A percentile compares a stretch with the other conserved stretches of the same genome.
phyloP scores from a whole-genome alignment of 164 flowering plant species.

The Paratinospora sagittata region DNA sequence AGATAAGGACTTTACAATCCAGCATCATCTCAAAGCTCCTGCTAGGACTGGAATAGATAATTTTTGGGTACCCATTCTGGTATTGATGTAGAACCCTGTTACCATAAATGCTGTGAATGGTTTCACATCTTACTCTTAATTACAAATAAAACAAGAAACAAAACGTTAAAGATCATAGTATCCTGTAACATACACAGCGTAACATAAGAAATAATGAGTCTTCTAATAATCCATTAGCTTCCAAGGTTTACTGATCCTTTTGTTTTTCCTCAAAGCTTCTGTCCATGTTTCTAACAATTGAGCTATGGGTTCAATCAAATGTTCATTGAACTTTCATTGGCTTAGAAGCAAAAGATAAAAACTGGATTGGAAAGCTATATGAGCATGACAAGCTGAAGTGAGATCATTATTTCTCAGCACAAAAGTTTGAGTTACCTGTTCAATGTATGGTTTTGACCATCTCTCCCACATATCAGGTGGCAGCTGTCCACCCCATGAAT shows the following conservation, averaged over 20 bases:
- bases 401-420: not conserved
- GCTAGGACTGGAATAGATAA: not conserved
- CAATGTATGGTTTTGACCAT: constrained; percentile 94
- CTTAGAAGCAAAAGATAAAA: not conserved
- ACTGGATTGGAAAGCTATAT: too few species aligned
- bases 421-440: constrained; percentile 43
- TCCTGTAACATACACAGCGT: too few species aligned
- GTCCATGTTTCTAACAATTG: not conserved
- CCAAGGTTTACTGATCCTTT: too few species aligned
- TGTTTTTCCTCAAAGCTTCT: not conserved
- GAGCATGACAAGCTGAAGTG: too few species aligned
- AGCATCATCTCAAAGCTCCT: not conserved
- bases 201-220: too few species aligned
- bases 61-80: not conserved
- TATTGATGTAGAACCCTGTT: not conserved
- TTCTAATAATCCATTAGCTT: too few species aligned
- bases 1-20: not conserved
- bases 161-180: too few species aligned
- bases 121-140: not conserved
- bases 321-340: not conserved
- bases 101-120: not conserved
- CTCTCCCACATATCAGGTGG: constrained; percentile 93
- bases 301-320: not conserved
- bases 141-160: too few species aligned
- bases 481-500: constrained; percentile 96